Percentiles rank a stretch among this genome's conserved stretches.
Evolutionary conservation across 2,329 filamentous ascomycete genomes (phyloP).

Genomic region (Zasmidium citrigriseum): DNA sequence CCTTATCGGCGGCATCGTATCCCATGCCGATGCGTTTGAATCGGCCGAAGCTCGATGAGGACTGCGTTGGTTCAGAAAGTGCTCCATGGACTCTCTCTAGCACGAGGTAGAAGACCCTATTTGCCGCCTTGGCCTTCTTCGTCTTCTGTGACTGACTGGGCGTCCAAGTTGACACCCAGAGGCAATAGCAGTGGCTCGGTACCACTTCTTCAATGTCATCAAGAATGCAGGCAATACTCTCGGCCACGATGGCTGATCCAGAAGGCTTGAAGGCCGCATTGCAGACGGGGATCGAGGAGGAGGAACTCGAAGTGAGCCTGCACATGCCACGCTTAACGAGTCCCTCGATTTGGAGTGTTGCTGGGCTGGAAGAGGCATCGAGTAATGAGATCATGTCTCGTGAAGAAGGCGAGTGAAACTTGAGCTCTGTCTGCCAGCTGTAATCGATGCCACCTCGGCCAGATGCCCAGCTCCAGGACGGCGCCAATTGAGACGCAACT

Average conservation of each 20-base stretch:
- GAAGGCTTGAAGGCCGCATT: not conserved
- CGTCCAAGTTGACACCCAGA: not conserved
- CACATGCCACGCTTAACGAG: not conserved
- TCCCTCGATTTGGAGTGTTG: not conserved
- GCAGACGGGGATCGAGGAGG: not conserved
- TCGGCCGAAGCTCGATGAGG: not conserved
- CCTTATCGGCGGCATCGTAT: constrained; percentile 1
- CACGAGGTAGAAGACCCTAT: not conserved
- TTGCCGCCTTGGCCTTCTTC: not conserved
- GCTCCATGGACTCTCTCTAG: not conserved
- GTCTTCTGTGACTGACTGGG: not conserved
- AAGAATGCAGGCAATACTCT: not conserved
- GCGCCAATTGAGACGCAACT: not conserved
- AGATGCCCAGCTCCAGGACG: not conserved
- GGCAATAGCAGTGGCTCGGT: not conserved
- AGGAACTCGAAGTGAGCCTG: not conserved
- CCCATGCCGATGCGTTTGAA: constrained; percentile 11
- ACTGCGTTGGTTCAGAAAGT: not conserved
- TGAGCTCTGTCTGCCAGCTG: not conserved
- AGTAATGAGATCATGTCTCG: not conserved
- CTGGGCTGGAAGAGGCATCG: not conserved
- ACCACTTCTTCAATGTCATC: not conserved
- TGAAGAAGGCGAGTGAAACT: not conserved
- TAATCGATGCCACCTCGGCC: not conserved
- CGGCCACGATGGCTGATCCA: not conserved